Conservation (phyloP, 2,329 filamentous ascomycete species). For the Helicocarpus griseus region DNA sequence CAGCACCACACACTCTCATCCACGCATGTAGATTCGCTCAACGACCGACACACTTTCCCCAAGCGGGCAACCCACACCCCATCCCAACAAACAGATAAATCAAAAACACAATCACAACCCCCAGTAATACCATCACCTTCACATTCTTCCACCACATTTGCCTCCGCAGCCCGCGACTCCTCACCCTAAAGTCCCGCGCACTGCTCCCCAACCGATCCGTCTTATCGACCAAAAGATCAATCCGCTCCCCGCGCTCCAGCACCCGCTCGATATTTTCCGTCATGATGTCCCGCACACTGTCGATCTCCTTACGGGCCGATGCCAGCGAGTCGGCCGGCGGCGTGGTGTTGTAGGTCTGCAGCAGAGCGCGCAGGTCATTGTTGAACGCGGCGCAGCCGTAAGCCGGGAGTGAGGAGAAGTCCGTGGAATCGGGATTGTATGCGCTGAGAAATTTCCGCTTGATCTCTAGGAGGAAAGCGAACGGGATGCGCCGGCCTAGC, state of each 20-base stretch:
- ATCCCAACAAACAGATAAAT: slow-evolving; percentile 63
- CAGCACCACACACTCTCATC: background rate
- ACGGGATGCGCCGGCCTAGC: slow-evolving; percentile 79
- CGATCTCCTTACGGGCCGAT: slow-evolving; percentile 80
- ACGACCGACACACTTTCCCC: slow-evolving; percentile 34
- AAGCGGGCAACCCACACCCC: slow-evolving; percentile 58
- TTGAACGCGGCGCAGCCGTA: slow-evolving; percentile 92
- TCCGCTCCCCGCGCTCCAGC: slow-evolving; percentile 80
- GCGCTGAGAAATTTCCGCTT: slow-evolving; percentile 74
- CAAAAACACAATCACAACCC: slow-evolving; percentile 57
- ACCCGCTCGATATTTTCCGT: slow-evolving; percentile 88
- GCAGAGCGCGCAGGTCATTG: slow-evolving; percentile 60
- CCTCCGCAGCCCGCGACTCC: slow-evolving; percentile 75
- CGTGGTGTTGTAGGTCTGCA: slow-evolving; percentile 77
- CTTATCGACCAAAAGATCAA: slow-evolving; percentile 92
- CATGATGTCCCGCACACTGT: slow-evolving; percentile 88
- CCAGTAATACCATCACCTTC: slow-evolving; percentile 80
- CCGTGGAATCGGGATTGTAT: slow-evolving; percentile 56
- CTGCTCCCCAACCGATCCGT: slow-evolving; percentile 83
- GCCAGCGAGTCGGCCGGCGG: slow-evolving; percentile 69
- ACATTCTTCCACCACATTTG: slow-evolving; percentile 99
- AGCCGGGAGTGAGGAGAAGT: slow-evolving; percentile 69
- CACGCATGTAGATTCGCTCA: background rate
- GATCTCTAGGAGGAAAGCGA: slow-evolving; percentile 84
- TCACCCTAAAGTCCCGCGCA: slow-evolving; percentile 80